Evolutionary conservation across 2,329 filamentous ascomycete genomes (phyloP).

Genomic region (Pseudocercospora pini-densiflorae): DNA sequence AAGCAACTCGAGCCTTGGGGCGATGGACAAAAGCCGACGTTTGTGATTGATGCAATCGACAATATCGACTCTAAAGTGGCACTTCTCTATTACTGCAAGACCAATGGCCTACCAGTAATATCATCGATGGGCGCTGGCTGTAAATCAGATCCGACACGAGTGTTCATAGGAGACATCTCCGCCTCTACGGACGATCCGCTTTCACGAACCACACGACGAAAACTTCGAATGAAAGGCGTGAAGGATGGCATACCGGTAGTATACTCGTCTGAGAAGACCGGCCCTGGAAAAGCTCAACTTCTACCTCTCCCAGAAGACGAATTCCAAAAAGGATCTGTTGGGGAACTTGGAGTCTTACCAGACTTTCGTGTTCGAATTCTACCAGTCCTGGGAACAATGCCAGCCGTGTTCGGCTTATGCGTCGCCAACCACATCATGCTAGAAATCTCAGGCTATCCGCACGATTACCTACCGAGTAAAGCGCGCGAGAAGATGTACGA

Average conservation of each 20-base stretch:
- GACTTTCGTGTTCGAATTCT: conserved; percentile 95
- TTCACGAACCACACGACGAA: conserved; percentile 79
- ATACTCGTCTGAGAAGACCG: conserved; percentile 88
- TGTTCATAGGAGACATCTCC: conserved; percentile 91
- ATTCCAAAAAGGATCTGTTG: conserved; percentile 81
- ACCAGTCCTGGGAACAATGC: conserved; percentile 95
- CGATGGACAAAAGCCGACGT: conserved; percentile 70
- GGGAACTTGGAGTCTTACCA: conserved; percentile 83
- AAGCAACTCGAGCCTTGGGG: conserved; percentile 70
- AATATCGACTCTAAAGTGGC: conserved; percentile 98
- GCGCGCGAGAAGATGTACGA: conserved; percentile 92
- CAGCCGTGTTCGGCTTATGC: conserved; percentile 90
- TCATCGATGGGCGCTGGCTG: conserved; percentile 96
- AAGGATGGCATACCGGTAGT: conserved; percentile 87
- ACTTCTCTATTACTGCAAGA: conserved; percentile 84
- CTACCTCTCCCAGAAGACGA: conserved; percentile 87
- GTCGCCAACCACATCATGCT: conserved; percentile 93
- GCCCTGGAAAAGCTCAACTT: conserved; percentile 87
- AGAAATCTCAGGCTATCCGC: conserved; percentile 78
- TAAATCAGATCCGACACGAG: conserved; percentile 82
- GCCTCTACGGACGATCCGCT: conserved; percentile 85
- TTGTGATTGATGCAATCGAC: conserved; percentile 96
- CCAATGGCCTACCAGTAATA: conserved; percentile 78
- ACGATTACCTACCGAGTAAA: conserved; percentile 81
- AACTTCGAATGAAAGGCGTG: conserved; percentile 76